Evolutionary conservation across 345 rosid species (phyloP), one percentile per base, ranked within the genome.

Genomic region (Eucalyptus cladocalyx): DNA sequence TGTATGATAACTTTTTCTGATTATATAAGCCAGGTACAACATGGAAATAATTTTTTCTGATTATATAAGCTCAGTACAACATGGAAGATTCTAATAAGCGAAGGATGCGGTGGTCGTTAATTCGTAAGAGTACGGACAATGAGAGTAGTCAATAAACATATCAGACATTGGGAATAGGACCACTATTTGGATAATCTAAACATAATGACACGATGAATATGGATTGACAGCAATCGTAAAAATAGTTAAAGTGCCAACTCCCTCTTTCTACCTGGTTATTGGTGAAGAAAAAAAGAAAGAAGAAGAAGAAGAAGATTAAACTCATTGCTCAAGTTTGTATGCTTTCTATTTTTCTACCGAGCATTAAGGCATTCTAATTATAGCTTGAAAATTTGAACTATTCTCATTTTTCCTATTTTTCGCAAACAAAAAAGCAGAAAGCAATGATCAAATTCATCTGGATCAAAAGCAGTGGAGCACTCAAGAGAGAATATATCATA

Each of bases 211-310:
- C 13, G 26, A 56, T 56, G 30, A 56, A 56, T 56, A 23, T 56
- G 62, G 62, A 56, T 28, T 5, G 6, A 56, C 62, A 56, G 13
- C 62, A 56, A 56, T 56, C 62, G 12, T 56, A 56, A 56, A 56
- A 56, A 24, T 56, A 56, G 62, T 56, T 56, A 56, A 56, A 56
- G 30, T 56, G 12, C 28, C 28, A 56, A 56, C 62, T 23, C 12
- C 62, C 62, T 18, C 28, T 56, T 56, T 56, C 62, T 56, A 9
- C 62, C 13, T 24, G 30, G 13, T 56, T 24, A 56, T 56, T 23
- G 62, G 30, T 11, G 0, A 23, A 54, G 0, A 54, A 53, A 19
- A 9, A 54, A 21, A 1, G 6, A 7, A 7, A 0, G 3, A 53
- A 13, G 15, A 47, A 1, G 53, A 7, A 19, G 56, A 53, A 53